Conservation (phyloP, 2,329 filamentous ascomycete genomes). For the Ascocoryne sarcoides region DNA sequence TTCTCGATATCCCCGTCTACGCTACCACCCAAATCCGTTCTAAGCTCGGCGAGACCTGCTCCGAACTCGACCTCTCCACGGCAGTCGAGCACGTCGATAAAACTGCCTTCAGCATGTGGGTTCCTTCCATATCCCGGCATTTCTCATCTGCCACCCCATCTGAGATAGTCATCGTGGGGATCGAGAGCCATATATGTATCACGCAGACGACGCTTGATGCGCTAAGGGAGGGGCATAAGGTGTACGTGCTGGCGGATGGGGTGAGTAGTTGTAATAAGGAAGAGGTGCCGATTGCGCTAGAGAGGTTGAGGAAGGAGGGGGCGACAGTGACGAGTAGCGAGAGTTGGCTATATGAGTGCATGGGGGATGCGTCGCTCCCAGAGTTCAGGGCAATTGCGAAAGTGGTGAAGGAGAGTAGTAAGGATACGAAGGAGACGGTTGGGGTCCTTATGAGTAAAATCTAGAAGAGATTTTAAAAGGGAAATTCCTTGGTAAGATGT, state of each 20-base stretch:
- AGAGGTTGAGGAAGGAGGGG: constrained; percentile 65
- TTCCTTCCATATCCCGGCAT: constrained; percentile 52
- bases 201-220: constrained; percentile 86
- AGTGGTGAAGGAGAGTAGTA: constrained; percentile 69
- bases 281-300: constrained; percentile 73
- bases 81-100: constrained; percentile 66
- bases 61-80: constrained; percentile 49
- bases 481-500: too few species aligned
- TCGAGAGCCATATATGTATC: constrained; percentile 90
- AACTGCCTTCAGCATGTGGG: constrained; percentile 81
- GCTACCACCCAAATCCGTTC: constrained; percentile 77
- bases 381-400: constrained; percentile 67
- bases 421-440: constrained; percentile 61
- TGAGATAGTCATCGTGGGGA: constrained; percentile 74
- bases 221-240: constrained; percentile 62
- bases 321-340: constrained; percentile 79
- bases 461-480: too few species aligned
- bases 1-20: constrained; percentile 68
- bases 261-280: constrained; percentile 80
- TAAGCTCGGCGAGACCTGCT: constrained; percentile 71
- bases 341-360: constrained; percentile 79
- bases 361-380: constrained; percentile 68
- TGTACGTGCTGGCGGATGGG: constrained; percentile 82
- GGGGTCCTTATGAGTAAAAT: constrained; percentile 57
- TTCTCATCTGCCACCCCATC: constrained; percentile 32